Evolutionary conservation across 148 eudicot species (phyloP), one percentile per base, ranked within the genome.

Genomic region (Spergularia bocconei): DNA sequence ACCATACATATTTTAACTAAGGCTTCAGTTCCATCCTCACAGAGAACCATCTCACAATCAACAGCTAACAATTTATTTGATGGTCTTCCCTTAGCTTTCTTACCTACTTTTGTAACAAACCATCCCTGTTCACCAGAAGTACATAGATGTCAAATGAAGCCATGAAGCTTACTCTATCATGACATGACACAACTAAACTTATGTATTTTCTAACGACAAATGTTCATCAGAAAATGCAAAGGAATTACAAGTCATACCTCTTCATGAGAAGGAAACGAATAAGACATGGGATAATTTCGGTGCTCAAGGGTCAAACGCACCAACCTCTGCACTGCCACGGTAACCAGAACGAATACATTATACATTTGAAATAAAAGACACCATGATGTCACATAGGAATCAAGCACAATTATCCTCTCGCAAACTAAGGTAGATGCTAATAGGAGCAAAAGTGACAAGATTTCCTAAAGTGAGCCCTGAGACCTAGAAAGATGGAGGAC

Each of bases 31-130:
- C 97, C 98, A 82, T 92, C 98, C 82, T 92, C 89, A 80, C 99
- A 96, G 52, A 96, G 93, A 75, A 89, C 99, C 99, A 96, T 96
- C 91, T 96, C 99, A 85, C 99, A 96, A 77, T 96, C 99, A 84
- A 91, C 85, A 59, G 99, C 94, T 78, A 96, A 65, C 86, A 96
- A 82, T 62, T 58, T 79, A 52, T 75, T 75, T 51, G 89, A 82
- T 71, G 75, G 78, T 83, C 56, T 63, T 61, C 36, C 59, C 81
- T 91, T 91, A 20, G 67, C 71, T 59, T 86, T 89, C 79, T 85
- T 85, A 39, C 83, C 72, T 67, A 67, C 74, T 81, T 91, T 87
- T 63, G 87, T 83, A 48, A 89, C 85, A 79, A 86, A 21, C 98
- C 99, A 96, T 20, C 79, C 94, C 99, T 96, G 88, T 56, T 79